Conservation (phyloP, 129 eudicot species). For the Lonicera japonica region DNA sequence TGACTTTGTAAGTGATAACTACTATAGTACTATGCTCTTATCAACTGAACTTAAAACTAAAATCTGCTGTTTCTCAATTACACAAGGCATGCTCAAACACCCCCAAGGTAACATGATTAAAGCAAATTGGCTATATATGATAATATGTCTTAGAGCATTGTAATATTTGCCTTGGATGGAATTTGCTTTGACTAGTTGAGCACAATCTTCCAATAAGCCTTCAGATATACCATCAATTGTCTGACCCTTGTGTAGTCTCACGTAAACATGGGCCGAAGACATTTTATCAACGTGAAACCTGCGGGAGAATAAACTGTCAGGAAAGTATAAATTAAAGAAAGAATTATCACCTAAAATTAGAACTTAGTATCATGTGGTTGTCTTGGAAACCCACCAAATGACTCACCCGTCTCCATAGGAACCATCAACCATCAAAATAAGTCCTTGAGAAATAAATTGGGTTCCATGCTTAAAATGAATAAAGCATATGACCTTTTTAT, state of each 20-base stretch:
- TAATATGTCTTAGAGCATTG: neutral
- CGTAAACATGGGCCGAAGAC: constrained; percentile 98
- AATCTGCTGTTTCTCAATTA: neutral
- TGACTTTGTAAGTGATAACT: no score
- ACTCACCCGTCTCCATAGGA: neutral
- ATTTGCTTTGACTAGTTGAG: constrained; percentile 95
- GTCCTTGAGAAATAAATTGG: no score
- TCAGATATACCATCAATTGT: constrained; percentile 86
- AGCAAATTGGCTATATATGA: neutral
- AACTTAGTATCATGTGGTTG: neutral
- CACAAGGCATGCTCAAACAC: neutral
- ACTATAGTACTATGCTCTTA: no score
- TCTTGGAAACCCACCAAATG: neutral
- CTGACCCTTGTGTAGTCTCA: constrained; percentile 85
- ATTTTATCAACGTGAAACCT: constrained; percentile 99
- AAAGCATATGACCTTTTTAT: neutral
- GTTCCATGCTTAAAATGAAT: neutral
- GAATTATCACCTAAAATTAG: constrained; percentile 11
- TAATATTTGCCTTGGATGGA: constrained; percentile 77
- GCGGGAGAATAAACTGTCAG: constrained; percentile 34
- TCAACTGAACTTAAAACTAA: no score
- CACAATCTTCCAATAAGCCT: constrained; percentile 95
- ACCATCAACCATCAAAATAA: neutral
- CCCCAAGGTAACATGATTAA: neutral
- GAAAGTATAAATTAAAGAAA: constrained; percentile 26